Conservation (phyloP, 164 flowering plant species). For the Piper longum region DNA sequence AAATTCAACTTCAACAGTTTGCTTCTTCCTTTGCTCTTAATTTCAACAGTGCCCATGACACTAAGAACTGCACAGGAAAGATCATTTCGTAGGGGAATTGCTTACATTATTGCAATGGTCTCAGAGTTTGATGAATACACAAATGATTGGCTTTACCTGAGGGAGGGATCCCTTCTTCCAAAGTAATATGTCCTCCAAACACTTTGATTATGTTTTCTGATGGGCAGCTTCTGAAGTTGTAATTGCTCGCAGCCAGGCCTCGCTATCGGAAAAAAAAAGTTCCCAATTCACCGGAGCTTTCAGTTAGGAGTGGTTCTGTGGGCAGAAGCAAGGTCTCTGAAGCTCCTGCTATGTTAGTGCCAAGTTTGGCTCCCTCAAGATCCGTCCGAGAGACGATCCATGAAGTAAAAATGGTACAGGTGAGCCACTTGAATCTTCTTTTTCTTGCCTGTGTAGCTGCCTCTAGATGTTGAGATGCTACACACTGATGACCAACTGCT, state of each 20-base stretch:
- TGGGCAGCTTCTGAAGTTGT: too few species aligned
- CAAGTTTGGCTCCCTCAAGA: slow-evolving; percentile 54
- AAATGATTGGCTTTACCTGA: slow-evolving; percentile 84
- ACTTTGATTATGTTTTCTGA: too few species aligned
- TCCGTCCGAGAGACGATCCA: slow-evolving; percentile 77
- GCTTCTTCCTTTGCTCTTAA: too few species aligned
- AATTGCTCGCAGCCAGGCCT: slow-evolving; percentile 60
- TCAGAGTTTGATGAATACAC: slow-evolving; percentile 28
- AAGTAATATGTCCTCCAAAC: slow-evolving; percentile 32
- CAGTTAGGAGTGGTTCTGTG: slow-evolving; percentile 12
- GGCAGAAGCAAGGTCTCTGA: slow-evolving; percentile 21
- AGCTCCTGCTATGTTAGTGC: slow-evolving; percentile 56
- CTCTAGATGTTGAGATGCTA: too few species aligned
- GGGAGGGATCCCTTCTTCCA: slow-evolving; percentile 81
- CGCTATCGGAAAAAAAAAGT: slow-evolving; percentile 36
- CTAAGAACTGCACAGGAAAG: slow-evolving; percentile 39
- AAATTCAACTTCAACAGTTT: too few species aligned
- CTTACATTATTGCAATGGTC: slow-evolving; percentile 74
- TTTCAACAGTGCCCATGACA: too few species aligned
- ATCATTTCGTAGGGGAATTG: slow-evolving; percentile 62
- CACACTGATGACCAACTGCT: too few species aligned
- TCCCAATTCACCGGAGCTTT: slow-evolving; percentile 22
- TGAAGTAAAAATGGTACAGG: slow-evolving; percentile 93
- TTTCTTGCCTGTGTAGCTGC: too few species aligned
- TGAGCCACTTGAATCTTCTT: slow-evolving; percentile 4